Evolutionary conservation across 345 rosid genomes (phyloP), one percentile per base, ranked within the genome.

Genomic region (Eucalyptus pauciflora): DNA sequence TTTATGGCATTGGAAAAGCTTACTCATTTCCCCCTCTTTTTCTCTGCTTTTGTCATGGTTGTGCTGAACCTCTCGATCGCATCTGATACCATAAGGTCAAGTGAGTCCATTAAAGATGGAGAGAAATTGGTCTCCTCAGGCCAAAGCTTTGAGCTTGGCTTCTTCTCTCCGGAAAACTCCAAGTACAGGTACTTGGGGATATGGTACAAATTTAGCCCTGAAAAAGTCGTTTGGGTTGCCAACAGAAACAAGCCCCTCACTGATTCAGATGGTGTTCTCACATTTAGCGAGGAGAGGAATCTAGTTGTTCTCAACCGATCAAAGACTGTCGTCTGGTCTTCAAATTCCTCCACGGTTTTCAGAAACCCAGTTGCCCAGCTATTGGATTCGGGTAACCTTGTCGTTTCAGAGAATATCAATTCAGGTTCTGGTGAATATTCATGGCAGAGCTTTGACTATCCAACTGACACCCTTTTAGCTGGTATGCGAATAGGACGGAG

Each of bases 391-490:
- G 94, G 94, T 17, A 92, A 93, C 52, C 91, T 93, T 3, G 87
- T 91, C 14, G 87, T 92, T 13, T 88, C 76, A 85, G 91, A 90
- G 7, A 33, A 4, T 13, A 79, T 29, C 17, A 62, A 16, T 29
- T 52, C 4, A 24, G 50, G 41, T 4, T 45, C 49, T 60, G 83
- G 31, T 79, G 90, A 52, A 5, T 93, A 31, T 45, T 16, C 67
- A 49, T 93, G 94, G 94, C 94, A 92, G 49, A 91, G 93, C 51
- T 92, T 93, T 64, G 92, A 92, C 50, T 56, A 88, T 51, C 91
- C 92, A 13, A 89, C 93, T 4, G 92, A 93, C 67, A 90, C 93
- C 43, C 15, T 91, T 76, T 88, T 93, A 56, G 91, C 93, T 7
- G 91, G 85, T 15, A 93, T 92, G 94, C 87, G 86, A 41, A n/a